Conservation (phyloP, 2,329 filamentous ascomycete species). For the Pyrenophora tritici-repentis region DNA sequence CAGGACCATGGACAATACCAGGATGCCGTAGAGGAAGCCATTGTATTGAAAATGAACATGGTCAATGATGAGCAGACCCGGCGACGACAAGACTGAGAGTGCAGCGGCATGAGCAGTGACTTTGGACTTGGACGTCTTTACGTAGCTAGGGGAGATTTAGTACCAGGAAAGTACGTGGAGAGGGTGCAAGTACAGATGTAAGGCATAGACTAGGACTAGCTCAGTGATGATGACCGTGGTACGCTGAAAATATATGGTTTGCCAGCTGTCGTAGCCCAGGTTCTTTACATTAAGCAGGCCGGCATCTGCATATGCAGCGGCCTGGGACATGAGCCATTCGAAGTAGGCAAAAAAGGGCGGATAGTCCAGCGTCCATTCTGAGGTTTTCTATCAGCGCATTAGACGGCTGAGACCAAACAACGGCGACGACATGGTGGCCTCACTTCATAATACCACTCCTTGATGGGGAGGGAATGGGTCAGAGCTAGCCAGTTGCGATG, state of each 20-base stretch:
- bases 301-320: constrained; percentile 76
- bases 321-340: constrained; percentile 87
- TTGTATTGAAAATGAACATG: constrained; percentile 99
- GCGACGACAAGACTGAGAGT: constrained; percentile 86
- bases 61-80: constrained; percentile 93
- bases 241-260: constrained; percentile 92
- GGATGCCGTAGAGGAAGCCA: constrained; percentile 89
- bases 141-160: constrained; percentile 61
- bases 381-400: constrained; percentile 67
- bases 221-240: constrained; percentile 86
- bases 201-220: constrained; percentile 78
- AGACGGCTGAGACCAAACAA: constrained; percentile 13
- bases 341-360: constrained; percentile 98
- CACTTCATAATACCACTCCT: constrained; percentile 93
- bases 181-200: constrained; percentile 66
- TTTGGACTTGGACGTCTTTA: constrained; percentile 75
- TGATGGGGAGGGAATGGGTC: constrained; percentile 82
- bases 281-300: constrained; percentile 82
- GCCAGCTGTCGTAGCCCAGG: constrained; percentile 86
- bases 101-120: constrained; percentile 83
- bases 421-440: not conserved
- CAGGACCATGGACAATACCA: constrained; percentile 84
- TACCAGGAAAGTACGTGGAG: not conserved
- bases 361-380: constrained; percentile 99
- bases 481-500: constrained; percentile 99